Evolutionary conservation across 139 green algal genomes (phyloP).

Genomic region (Micractinium sp.): DNA sequence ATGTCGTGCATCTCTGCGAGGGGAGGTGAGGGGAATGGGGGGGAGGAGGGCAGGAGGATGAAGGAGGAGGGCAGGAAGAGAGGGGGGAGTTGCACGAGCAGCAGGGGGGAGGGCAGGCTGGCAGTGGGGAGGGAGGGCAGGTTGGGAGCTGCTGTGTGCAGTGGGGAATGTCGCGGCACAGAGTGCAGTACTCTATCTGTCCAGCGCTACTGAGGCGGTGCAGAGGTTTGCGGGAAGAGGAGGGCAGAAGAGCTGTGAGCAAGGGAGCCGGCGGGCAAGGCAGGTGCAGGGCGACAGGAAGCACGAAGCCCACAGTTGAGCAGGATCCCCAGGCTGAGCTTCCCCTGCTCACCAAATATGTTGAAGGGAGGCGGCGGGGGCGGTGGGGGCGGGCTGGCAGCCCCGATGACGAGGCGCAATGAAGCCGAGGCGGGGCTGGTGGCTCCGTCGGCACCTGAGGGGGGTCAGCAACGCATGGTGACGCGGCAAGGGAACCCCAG

Average conservation of each 20-base stretch:
- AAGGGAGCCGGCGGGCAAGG: background rate
- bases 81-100: background rate
- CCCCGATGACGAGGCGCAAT: background rate
- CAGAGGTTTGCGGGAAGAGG: no score
- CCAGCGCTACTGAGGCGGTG: no score
- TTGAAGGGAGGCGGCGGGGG: background rate
- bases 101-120: no score
- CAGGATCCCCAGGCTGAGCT: no score
- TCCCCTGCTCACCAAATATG: no score
- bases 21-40: no score
- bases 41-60: background rate
- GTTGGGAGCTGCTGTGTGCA: no score
- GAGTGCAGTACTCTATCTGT: no score
- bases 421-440: background rate
- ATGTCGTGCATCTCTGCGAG: background rate
- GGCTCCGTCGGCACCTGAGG: background rate
- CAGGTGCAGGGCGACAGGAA: background rate
- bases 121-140: no score
- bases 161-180: no score
- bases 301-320: background rate
- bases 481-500: no score
- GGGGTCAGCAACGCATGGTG: background rate
- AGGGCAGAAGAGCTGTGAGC: no score
- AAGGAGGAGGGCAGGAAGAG: background rate
- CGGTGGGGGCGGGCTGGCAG: background rate